Evolutionary conservation across 441 rosid genomes (phyloP).

Genomic region (Gossypium davidsonii): DNA sequence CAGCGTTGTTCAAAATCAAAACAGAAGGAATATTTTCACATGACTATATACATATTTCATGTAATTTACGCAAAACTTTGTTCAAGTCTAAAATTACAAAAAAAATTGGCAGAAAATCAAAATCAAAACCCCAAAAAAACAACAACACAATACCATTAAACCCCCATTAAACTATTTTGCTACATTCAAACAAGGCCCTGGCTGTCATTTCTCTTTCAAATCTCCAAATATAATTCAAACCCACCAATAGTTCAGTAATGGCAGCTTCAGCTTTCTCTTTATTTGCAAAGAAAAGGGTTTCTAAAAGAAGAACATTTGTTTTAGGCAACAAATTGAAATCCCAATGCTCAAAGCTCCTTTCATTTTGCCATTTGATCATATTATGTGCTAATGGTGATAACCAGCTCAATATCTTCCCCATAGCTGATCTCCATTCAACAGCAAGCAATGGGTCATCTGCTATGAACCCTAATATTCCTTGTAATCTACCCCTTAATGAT

Average conservation of each 20-base stretch:
- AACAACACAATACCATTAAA: neutral
- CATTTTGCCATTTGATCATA: constrained; percentile 95
- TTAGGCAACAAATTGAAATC: constrained; percentile 26
- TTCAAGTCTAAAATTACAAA: neutral
- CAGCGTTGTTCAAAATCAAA: neutral
- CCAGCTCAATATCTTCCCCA: constrained; percentile 72
- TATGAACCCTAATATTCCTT: constrained; percentile 55
- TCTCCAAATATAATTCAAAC: constrained; percentile 91
- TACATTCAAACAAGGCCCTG: constrained; percentile 64
- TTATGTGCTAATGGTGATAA: constrained; percentile 83
- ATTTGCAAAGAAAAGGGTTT: constrained; percentile 70
- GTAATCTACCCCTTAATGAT: constrained; percentile 53
- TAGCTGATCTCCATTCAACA: constrained; percentile 72
- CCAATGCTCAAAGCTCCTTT: constrained; percentile 84
- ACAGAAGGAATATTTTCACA: neutral
- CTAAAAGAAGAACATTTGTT: constrained; percentile 61
- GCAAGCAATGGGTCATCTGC: constrained; percentile 73
- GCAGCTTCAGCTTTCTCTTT: constrained; percentile 88
- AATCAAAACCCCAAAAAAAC: neutral
- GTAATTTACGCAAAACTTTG: neutral
- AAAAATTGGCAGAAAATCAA: neutral
- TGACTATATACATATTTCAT: neutral
- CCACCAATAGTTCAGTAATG: constrained; percentile 81
- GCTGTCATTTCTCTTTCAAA: constrained; percentile 94
- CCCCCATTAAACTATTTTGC: constrained; percentile 30